Evolutionary conservation across 352 stramenopile species (phyloP).

Genomic region (Globisporangium heterothallicum): DNA sequence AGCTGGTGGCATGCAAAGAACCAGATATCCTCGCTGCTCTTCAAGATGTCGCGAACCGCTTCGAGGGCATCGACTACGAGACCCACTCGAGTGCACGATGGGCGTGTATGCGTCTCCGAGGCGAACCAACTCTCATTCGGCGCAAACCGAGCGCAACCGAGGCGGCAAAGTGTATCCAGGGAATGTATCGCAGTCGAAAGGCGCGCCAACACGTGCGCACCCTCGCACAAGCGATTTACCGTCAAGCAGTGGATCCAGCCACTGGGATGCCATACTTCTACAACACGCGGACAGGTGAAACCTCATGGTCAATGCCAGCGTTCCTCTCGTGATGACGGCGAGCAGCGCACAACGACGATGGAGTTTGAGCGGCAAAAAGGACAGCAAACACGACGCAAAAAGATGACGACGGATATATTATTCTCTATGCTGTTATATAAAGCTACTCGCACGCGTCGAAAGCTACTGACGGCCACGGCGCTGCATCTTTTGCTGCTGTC

Average conservation of each 20-base stretch:
- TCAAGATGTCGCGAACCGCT: slow-evolving; percentile 9
- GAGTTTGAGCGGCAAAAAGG: neutral
- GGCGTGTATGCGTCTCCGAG: slow-evolving; percentile 25
- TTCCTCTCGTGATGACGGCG: slow-evolving; percentile 24
- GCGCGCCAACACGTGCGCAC: slow-evolving; percentile 29
- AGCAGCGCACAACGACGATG: neutral
- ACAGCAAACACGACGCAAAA: neutral
- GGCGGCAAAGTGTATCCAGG: slow-evolving; percentile 44
- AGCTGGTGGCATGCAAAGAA: slow-evolving; percentile 17
- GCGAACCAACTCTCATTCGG: slow-evolving; percentile 9
- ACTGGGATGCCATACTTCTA: slow-evolving; percentile 45
- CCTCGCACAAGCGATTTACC: slow-evolving; percentile 37
- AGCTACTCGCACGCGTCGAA: too few species aligned
- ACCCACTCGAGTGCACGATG: slow-evolving; percentile 17
- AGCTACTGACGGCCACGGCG: slow-evolving; percentile 27
- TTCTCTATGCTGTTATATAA: slow-evolving; percentile 16
- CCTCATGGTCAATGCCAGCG: slow-evolving; percentile 42
- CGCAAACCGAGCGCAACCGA: slow-evolving; percentile 19
- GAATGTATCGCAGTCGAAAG: slow-evolving; percentile 51
- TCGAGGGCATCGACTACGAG: slow-evolving; percentile 7
- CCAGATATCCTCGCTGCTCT: slow-evolving; percentile 23
- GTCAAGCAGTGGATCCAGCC: slow-evolving; percentile 33
- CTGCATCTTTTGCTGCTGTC: slow-evolving; percentile 50
- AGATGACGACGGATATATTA: slow-evolving; percentile 13
- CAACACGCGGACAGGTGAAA: slow-evolving; percentile 48